Base-by-base conservation (phyloP, 371 early-diverging fungal species). In the Actinomucor elegans region DNA sequence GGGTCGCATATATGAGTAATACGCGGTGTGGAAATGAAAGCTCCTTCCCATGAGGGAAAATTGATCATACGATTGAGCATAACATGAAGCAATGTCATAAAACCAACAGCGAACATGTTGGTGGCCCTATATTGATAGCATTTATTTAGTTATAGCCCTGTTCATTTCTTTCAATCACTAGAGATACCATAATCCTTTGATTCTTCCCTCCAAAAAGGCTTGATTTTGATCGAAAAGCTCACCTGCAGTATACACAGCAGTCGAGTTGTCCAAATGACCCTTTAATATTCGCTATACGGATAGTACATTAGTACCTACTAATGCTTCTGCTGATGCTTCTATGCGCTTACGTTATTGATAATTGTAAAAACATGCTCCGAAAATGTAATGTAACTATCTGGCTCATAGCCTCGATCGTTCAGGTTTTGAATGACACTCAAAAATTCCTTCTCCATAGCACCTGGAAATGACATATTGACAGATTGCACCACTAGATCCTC, bases 61-160 rank as follows among this genome's bases (percentile, higher is more conserved):
- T 42, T 43, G 3, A 60, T 43, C 4, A 60, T 48, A 18, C 52
- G 49, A 14, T 58, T 44, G 31, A 64, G 33, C 1, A 64, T 38
- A 7, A 67, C 46, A 32, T 64, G 52, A 2, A 71, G 53, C n/a
- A 64, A 50, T 14, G 67, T 55, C 45, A 71, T 52, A 21, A 67
- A 71, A 0, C 70, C 70, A n/a, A 63, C 28, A 1, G 66, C 29
- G 33, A 67, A 70, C 50, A 62, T 43, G 26, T 70, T 66, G 36
- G 57, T 48, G 11, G 54, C 52, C 69, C 69, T 64, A 57, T n/a
- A n/a, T n/a, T n/a, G n/a, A n/a, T n/a, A n/a, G n/a, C n/a, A n/a
- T n/a, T n/a, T n/a, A n/a, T n/a, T n/a, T n/a, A n/a, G n/a, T n/a
- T n/a, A n/a, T n/a, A n/a, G 11, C 12, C 10, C n/a, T 3, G 4